Evolutionary conservation across 345 rosid species (phyloP).

Genomic region (Syzygium aqueum): DNA sequence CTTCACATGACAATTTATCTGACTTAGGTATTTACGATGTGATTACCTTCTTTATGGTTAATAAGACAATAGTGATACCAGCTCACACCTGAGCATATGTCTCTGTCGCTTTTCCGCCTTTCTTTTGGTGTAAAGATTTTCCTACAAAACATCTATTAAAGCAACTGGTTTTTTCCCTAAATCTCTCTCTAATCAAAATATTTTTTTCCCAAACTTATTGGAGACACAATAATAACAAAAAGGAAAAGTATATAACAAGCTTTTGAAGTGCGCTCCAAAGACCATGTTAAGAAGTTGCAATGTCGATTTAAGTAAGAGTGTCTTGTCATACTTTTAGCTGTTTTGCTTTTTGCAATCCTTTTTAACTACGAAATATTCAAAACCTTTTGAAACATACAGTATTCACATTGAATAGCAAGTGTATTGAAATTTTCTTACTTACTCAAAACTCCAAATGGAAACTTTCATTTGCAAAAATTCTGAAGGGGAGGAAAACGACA

Average conservation of each 20-base stretch:
- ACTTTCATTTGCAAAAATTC: not conserved
- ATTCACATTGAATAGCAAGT: not conserved
- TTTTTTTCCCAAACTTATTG: not conserved
- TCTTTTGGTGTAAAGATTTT: not conserved
- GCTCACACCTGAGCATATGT: too few species aligned
- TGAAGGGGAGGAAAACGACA: rapidly evolving
- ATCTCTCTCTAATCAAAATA: not conserved
- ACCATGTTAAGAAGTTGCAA: rapidly evolving
- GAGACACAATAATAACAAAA: not conserved
- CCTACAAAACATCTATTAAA: not conserved
- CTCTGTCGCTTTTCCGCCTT: too few species aligned
- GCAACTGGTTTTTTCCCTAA: not conserved
- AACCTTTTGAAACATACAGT: not conserved
- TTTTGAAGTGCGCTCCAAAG: not conserved
- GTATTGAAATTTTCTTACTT: not conserved
- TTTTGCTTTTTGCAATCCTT: not conserved
- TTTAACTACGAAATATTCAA: not conserved
- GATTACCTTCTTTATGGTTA: too few species aligned
- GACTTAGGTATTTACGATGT: too few species aligned
- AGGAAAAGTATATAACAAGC: not conserved
- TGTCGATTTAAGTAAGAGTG: not conserved
- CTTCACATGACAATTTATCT: too few species aligned
- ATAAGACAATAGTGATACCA: too few species aligned
- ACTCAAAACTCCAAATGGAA: not conserved
- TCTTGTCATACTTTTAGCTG: not conserved